A percentile compares a stretch with the other conserved stretches of the same genome.
Evolutionary conservation across 2,329 filamentous ascomycete genomes (phyloP).

Genomic region (Colletotrichum magnum): DNA sequence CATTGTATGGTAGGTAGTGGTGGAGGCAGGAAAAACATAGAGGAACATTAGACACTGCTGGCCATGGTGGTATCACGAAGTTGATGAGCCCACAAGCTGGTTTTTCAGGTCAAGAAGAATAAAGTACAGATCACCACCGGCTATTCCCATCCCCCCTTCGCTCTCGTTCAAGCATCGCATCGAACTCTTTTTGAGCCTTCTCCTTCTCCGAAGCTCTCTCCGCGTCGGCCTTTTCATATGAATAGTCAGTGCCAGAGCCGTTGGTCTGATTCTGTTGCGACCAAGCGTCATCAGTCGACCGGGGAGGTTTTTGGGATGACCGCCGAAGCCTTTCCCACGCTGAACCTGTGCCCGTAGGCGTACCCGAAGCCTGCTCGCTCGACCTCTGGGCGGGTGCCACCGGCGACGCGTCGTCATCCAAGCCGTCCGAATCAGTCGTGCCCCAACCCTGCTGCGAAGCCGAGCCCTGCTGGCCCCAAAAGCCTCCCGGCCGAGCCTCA

Average conservation of each 20-base stretch:
- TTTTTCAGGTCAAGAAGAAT: background rate
- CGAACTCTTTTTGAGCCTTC: constrained; percentile 66
- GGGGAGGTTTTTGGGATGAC: constrained; percentile 45
- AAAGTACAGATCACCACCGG: constrained; percentile 24
- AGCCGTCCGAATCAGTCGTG: constrained; percentile 32
- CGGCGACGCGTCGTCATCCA: constrained; percentile 59
- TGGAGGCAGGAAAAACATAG: too few relatives aligned
- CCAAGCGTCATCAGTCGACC: constrained; percentile 5
- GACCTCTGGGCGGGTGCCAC: constrained; percentile 48
- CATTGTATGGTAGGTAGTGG: too few relatives aligned
- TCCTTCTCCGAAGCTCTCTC: constrained; percentile 56
- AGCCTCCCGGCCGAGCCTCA: constrained; percentile 9
- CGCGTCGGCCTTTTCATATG: constrained; percentile 54
- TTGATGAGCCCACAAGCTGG: too few relatives aligned
- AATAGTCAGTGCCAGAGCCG: constrained; percentile 50
- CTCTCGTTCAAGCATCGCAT: constrained; percentile 63
- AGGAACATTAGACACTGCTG: too few relatives aligned
- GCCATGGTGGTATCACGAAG: too few relatives aligned
- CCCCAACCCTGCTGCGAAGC: constrained; percentile 22
- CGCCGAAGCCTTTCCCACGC: constrained; percentile 63
- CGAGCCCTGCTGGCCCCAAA: constrained; percentile 22
- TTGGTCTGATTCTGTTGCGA: constrained; percentile 39
- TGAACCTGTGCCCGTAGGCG: constrained; percentile 47
- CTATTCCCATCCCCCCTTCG: constrained; percentile 42
- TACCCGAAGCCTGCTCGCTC: constrained; percentile 15